Percentiles rank a stretch among this genome's conserved stretches.
Conservation (phyloP, 73 alveolate species). For the Paramecium pentaurelia region DNA sequence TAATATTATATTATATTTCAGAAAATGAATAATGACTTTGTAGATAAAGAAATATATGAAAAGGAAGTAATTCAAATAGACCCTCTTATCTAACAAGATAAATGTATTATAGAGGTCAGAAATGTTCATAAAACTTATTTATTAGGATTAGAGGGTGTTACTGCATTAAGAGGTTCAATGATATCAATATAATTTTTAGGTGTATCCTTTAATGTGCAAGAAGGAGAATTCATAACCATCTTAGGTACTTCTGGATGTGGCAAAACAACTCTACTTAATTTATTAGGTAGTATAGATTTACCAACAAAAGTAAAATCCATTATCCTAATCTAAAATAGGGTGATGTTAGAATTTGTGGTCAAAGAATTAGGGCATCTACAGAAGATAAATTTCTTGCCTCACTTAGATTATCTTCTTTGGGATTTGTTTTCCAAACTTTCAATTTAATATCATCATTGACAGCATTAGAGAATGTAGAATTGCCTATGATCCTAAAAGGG, state of each 20-base stretch:
- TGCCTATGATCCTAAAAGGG: conserved; percentile 97
- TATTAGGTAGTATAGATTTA: conserved; percentile 95
- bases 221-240: conserved; percentile 94
- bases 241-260: conserved; percentile 99
- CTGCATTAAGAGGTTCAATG: conserved; percentile 87
- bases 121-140: conserved; percentile 95
- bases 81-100: neutral
- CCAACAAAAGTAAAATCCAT: conserved; percentile 77
- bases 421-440: conserved; percentile 95
- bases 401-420: conserved; percentile 87
- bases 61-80: neutral
- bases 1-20: neutral
- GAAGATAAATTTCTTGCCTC: conserved; percentile 87
- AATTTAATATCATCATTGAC: conserved; percentile 90
- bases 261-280: conserved; percentile 91
- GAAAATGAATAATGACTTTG: neutral
- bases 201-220: conserved; percentile 82
- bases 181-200: conserved; percentile 42
- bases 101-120: neutral
- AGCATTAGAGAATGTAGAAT: conserved; percentile 95
- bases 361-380: conserved; percentile 84
- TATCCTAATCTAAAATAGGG: conserved; percentile 67
- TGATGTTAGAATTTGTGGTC: conserved; percentile 87
- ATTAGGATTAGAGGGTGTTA: conserved; percentile 97
- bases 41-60: neutral